phyloP scores from a whole-genome alignment of 1,139 yeast genomes.

The Protomyces macrosporus region DNA sequence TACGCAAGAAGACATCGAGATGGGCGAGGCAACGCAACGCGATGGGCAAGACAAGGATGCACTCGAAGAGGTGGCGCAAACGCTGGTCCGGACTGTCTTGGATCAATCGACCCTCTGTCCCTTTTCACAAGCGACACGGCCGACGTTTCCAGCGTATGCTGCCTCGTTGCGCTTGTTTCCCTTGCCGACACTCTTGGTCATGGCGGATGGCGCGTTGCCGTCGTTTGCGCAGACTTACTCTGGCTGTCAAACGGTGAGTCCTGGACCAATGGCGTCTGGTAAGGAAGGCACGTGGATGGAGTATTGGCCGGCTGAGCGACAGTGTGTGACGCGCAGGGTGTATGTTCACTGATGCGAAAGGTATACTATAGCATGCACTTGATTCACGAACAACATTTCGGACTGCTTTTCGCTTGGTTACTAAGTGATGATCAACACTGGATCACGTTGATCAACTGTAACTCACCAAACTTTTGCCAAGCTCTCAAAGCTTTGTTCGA shows the following conservation, averaged over 20 bases:
- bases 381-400: too few species aligned
- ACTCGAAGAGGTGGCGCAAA: constrained; percentile 7
- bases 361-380: too few species aligned
- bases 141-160: constrained; percentile 66
- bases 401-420: too few species aligned
- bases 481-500: too few species aligned
- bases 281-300: constrained; percentile 27
- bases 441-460: neutral
- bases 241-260: constrained; percentile 29
- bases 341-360: constrained; percentile 1
- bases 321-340: constrained; percentile 1
- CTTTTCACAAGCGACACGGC: constrained; percentile 55
- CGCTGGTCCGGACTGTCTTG: constrained; percentile 41
- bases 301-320: constrained; percentile 21
- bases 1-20: constrained; percentile 14
- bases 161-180: constrained; percentile 52
- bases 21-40: constrained; percentile 21
- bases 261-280: constrained; percentile 24
- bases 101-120: constrained; percentile 90
- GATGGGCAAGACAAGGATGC: constrained; percentile 4
- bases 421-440: too few species aligned
- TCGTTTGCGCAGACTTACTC: constrained; percentile 27
- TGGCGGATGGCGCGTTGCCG: constrained; percentile 28
- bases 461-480: too few species aligned
- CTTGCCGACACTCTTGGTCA: constrained; percentile 25